phyloP scores from a whole-genome alignment of 2,329 filamentous ascomycete genomes.

The Macrophomina phaseolina region DNA sequence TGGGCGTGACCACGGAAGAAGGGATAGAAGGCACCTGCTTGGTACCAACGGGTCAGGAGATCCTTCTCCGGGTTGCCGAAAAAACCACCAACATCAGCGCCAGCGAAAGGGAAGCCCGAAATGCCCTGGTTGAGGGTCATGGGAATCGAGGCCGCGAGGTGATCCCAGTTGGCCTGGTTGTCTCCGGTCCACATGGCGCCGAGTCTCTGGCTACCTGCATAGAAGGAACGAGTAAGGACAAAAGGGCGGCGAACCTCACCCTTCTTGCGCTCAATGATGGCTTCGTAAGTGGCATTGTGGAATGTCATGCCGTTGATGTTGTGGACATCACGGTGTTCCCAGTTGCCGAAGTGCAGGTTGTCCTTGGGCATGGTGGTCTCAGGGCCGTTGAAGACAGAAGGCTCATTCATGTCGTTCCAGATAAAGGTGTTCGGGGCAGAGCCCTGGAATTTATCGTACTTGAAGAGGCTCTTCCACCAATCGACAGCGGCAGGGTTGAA shows the following conservation, averaged over 20 bases:
- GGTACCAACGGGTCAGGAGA: slow-evolving; percentile 92
- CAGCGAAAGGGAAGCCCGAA: slow-evolving; percentile 89
- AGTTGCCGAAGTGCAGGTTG: slow-evolving; percentile 87
- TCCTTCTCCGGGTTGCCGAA: slow-evolving; percentile 97
- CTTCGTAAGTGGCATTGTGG: slow-evolving; percentile 91
- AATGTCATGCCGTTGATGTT: slow-evolving; percentile 96
- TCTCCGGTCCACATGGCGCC: slow-evolving; percentile 99
- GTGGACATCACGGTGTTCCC: slow-evolving; percentile 97
- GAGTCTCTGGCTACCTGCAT: slow-evolving; percentile 83
- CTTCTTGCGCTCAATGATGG: slow-evolving; percentile 81
- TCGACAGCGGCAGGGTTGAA: slow-evolving; percentile 91
- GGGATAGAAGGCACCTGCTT: slow-evolving; percentile 94
- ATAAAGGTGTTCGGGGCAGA: slow-evolving; percentile 86
- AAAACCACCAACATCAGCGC: slow-evolving; percentile 96
- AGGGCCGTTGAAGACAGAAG: slow-evolving; percentile 96
- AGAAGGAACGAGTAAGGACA: slow-evolving; percentile 91
- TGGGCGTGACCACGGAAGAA: slow-evolving; percentile 98
- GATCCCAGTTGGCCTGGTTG: slow-evolving; percentile 91
- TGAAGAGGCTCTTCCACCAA: slow-evolving; percentile 92
- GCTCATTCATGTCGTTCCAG: slow-evolving; percentile 99
- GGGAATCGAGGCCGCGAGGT: slow-evolving; percentile 85
- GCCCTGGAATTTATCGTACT: slow-evolving; percentile 86
- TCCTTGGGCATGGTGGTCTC: slow-evolving; percentile 99
- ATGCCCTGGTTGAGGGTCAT: slow-evolving; percentile 96
- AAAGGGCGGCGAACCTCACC: slow-evolving; percentile 87